Percentiles rank a stretch among this genome's conserved stretches.
These are phyloP conservation scores for Yarrowia sp. DNA, from an alignment of 805 yeast genomes.

Conservation along the genomic window DNA sequence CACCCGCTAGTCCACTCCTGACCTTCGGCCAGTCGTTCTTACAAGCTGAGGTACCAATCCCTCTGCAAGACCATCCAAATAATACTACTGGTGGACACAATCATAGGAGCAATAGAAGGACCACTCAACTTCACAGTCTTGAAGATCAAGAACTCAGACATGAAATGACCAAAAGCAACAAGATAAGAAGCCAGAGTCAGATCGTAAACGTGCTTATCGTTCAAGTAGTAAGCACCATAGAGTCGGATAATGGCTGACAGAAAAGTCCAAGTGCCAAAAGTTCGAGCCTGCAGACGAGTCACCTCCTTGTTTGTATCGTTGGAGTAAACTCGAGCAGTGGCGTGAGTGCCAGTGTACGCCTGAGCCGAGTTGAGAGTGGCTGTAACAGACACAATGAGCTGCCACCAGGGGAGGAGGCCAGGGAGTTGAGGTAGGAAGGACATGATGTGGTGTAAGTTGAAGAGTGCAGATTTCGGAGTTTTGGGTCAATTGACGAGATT, in stretches of 20 bases:
- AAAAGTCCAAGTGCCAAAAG: slow-evolving; percentile 98
- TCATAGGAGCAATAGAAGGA: slow-evolving; percentile 85
- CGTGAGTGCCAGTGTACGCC: slow-evolving; percentile 71
- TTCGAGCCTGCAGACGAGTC: slow-evolving; percentile 77
- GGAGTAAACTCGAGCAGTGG: slow-evolving; percentile 78
- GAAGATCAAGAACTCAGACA: slow-evolving; percentile 75
- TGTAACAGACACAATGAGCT: slow-evolving; percentile 70
- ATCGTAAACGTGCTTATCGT: slow-evolving; percentile 68
- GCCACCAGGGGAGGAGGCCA: slow-evolving; percentile 74
- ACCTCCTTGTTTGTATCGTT: slow-evolving; percentile 56
- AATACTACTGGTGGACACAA: slow-evolving; percentile 72
- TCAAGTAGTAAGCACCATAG: slow-evolving; percentile 78
- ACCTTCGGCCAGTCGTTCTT: background rate
- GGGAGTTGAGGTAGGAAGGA: slow-evolving; percentile 30
- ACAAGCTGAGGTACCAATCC: slow-evolving; percentile 51
- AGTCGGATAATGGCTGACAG: slow-evolving; percentile 79
- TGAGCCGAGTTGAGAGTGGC: slow-evolving; percentile 88
- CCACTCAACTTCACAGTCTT: slow-evolving; percentile 80
- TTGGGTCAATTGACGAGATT: background rate
- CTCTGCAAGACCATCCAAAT: slow-evolving; percentile 78
- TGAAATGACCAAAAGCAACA: slow-evolving; percentile 82
- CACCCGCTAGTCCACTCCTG: background rate
- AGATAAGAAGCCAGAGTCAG: slow-evolving; percentile 75
- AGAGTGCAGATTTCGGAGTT: background rate
- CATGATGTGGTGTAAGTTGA: background rate